Evolutionary conservation across 2,329 filamentous ascomycete genomes (phyloP).

Genomic region (Colletotrichum falcatum): DNA sequence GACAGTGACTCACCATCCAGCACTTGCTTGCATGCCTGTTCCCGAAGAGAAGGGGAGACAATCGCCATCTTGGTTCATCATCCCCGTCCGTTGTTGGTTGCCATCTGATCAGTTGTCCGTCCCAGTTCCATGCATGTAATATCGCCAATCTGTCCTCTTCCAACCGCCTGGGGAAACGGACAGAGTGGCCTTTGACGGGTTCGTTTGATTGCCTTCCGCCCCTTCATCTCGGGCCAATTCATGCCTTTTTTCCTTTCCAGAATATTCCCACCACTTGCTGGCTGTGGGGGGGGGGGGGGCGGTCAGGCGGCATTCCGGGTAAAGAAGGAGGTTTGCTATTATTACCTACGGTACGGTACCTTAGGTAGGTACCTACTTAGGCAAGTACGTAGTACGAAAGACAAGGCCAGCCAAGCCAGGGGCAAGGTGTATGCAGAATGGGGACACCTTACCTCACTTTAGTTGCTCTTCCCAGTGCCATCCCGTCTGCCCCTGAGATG

Average conservation of each 20-base stretch:
- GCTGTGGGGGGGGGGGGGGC: slow-evolving; percentile 27
- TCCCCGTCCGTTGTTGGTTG: background rate
- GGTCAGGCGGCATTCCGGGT: slow-evolving; percentile 11
- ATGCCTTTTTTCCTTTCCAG: slow-evolving; percentile 33
- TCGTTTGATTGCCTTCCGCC: background rate
- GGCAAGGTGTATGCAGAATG: slow-evolving; percentile 15
- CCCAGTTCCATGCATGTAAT: background rate
- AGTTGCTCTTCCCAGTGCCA: slow-evolving; percentile 28
- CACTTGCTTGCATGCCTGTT: background rate
- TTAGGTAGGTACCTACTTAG: too few relatives aligned
- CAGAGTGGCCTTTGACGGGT: slow-evolving; percentile 34
- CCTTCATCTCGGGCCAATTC: slow-evolving; percentile 24
- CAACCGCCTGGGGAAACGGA: slow-evolving; percentile 12
- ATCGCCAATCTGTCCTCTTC: background rate
- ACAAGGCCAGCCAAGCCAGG: background rate
- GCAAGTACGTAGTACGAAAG: background rate
- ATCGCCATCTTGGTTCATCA: background rate
- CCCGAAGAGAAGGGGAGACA: background rate
- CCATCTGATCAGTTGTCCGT: background rate
- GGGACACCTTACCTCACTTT: slow-evolving; percentile 36
- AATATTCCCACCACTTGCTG: slow-evolving; percentile 38
- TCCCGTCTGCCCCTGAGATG: too few relatives aligned
- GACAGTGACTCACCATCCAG: slow-evolving; percentile 24
- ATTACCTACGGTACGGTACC: background rate
- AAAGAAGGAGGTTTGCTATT: background rate